Evolutionary conservation across 1,139 yeast species (phyloP), one percentile per base, ranked within the genome.

Genomic region (Spencermartinsiella ligniputridi): DNA sequence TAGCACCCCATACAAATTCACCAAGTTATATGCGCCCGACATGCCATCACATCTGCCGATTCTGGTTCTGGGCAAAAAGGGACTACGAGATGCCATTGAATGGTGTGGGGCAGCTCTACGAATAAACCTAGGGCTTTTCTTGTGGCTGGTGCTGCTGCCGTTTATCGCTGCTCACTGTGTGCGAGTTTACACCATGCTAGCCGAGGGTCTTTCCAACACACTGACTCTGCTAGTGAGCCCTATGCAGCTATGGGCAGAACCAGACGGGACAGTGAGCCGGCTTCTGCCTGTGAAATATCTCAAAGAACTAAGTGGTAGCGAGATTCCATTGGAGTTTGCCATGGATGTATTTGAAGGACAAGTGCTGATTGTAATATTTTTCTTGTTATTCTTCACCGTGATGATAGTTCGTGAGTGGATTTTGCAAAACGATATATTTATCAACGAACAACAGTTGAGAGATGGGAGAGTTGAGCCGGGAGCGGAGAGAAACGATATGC

Each of bases 31-130:
- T 60, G 80, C 79, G 44, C 81, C 79, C 2, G 68, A 78, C 42
- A 83, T 86, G 76, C 96, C 96, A 1, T 70, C 68, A 3, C 65
- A 66, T 24, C 74, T 85, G 15, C 96, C 96, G 0, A 13, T 78
- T 2, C 51, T 54, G 1, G 60, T 79, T 40, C 56, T 79, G 17
- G 30, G 63, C 8, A 59, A 57, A 24, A 60, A 56, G 24, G 50
- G 62, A 37, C 51, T 60, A 47, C 52, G 38, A n/a, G 58, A 56
- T 38, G 25, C 51, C 3, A 41, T 46, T 8, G 35, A 46, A 18
- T 39, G 47, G 20, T 19, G 49, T 2, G 29, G 45, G 12, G 40
- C 41, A 16, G 47, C 46, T 9, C 16, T 49, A n/a, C 40, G 60
- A 34, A 39, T 50, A 9, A 39, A 39, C 3, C 32, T 53, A 22